Conservation (phyloP, 2,329 filamentous ascomycete species). For the Pseudovirgaria hyperparasitica region DNA sequence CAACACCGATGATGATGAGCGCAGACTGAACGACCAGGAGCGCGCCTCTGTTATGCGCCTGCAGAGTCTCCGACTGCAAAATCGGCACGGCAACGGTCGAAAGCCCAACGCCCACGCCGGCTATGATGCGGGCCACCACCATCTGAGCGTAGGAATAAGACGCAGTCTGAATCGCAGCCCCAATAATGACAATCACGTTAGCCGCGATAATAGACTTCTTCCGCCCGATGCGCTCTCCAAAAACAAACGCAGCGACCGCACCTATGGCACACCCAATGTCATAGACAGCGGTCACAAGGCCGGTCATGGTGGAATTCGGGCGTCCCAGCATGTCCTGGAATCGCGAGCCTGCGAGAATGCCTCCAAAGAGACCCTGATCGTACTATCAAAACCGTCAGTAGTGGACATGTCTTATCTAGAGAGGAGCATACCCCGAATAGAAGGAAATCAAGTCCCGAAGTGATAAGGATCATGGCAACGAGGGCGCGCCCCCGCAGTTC, state of each 20-base stretch:
- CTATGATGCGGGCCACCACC: constrained; percentile 27
- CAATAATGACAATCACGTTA: constrained; percentile 10
- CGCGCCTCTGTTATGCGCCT: too few relatives aligned
- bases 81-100: too few relatives aligned
- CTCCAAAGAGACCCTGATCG: constrained; percentile 17
- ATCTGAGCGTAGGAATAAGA: constrained; percentile 34
- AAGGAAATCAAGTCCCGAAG: too few relatives aligned
- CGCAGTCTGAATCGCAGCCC: constrained; percentile 27
- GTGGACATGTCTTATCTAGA: too few relatives aligned
- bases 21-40: too few relatives aligned
- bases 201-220: constrained; percentile 1
- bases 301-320: constrained; percentile 13
- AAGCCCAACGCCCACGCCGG: constrained; percentile 12
- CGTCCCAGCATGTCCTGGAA: constrained; percentile 17
- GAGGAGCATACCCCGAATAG: too few relatives aligned
- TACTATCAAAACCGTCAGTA: too few relatives aligned
- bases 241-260: constrained; percentile 13
- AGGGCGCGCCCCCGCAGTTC: too few relatives aligned
- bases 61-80: too few relatives aligned
- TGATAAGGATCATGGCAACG: too few relatives aligned
- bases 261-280: constrained; percentile 35
- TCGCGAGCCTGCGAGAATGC: constrained; percentile 13
- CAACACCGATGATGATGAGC: too few relatives aligned
- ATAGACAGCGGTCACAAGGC: constrained; percentile 41
- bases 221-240: neutral